Percentiles rank a stretch among this genome's conserved stretches.
Conservation (phyloP, 1,139 yeast species). For the Wickerhamomyces sp. region DNA sequence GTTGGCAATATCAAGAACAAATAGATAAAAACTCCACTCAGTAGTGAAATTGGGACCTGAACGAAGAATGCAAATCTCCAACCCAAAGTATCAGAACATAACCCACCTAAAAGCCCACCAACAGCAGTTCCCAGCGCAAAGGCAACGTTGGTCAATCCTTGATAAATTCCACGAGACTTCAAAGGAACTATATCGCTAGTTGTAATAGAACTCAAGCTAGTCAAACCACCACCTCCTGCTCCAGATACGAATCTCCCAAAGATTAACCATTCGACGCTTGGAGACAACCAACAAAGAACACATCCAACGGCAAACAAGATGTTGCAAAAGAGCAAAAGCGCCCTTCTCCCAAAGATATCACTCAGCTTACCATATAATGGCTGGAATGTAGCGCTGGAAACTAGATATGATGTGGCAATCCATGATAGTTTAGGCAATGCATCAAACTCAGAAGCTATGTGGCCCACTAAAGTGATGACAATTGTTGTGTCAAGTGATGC, state of each 20-base stretch:
- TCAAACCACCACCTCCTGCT: constrained; percentile 62
- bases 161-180: constrained; percentile 54
- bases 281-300: constrained; percentile 41
- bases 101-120: constrained; percentile 71
- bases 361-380: constrained; percentile 78
- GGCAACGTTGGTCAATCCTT: constrained; percentile 59
- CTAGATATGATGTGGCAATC: constrained; percentile 54
- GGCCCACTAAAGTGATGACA: constrained; percentile 48
- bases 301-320: constrained; percentile 46
- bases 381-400: constrained; percentile 55
- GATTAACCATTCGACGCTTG: constrained; percentile 41
- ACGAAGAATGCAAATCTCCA: constrained; percentile 69
- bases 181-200: constrained; percentile 55
- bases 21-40: constrained; percentile 40
- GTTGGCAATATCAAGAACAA: constrained; percentile 33
- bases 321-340: constrained; percentile 41
- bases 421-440: constrained; percentile 48
- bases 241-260: constrained; percentile 60
- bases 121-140: constrained; percentile 68
- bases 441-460: constrained; percentile 52
- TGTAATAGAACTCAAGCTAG: constrained; percentile 50
- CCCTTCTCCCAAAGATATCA: constrained; percentile 76
- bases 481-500: constrained; percentile 56
- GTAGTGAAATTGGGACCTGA: constrained; percentile 62
- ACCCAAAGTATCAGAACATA: constrained; percentile 50